Conservation (phyloP, 75 land plant species). For the Cunninghamia lanceolata region DNA sequence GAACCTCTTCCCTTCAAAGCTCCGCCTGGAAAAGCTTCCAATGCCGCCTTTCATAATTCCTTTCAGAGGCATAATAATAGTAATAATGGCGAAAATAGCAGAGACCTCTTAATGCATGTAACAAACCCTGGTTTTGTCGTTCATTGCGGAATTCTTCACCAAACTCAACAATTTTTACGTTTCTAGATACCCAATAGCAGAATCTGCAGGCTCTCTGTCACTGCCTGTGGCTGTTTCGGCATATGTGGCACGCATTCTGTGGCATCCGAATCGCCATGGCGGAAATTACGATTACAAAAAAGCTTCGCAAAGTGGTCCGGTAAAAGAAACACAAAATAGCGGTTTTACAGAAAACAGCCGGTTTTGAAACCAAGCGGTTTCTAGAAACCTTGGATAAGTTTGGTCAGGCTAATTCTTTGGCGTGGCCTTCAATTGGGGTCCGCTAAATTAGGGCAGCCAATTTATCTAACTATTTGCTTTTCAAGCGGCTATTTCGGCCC, state of each 20-base stretch:
- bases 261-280: not conserved
- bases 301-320: not conserved
- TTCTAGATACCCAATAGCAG: not conserved
- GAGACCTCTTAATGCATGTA: not conserved
- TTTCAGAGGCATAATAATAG: slow-evolving; percentile 3
- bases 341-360: not conserved
- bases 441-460: not conserved
- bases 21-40: slow-evolving; percentile 38
- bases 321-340: not conserved
- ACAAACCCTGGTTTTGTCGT: not conserved
- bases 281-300: not conserved
- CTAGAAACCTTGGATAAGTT: not conserved
- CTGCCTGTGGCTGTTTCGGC: no score
- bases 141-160: slow-evolving; percentile 2
- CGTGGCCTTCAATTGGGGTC: not conserved
- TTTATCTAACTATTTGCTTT: not conserved
- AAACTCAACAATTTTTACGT: not conserved
- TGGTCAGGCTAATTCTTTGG: not conserved
- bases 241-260: not conserved
- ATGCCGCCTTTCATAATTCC: slow-evolving; percentile 17
- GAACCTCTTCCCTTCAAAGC: slow-evolving; percentile 32
- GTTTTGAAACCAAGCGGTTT: not conserved
- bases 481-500: not conserved
- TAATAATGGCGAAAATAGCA: not conserved
- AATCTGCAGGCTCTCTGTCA: not conserved